Evolutionary conservation across 2,329 filamentous ascomycete genomes (phyloP), one percentile per base, ranked within the genome.

Genomic region (Penicillium sp.): DNA sequence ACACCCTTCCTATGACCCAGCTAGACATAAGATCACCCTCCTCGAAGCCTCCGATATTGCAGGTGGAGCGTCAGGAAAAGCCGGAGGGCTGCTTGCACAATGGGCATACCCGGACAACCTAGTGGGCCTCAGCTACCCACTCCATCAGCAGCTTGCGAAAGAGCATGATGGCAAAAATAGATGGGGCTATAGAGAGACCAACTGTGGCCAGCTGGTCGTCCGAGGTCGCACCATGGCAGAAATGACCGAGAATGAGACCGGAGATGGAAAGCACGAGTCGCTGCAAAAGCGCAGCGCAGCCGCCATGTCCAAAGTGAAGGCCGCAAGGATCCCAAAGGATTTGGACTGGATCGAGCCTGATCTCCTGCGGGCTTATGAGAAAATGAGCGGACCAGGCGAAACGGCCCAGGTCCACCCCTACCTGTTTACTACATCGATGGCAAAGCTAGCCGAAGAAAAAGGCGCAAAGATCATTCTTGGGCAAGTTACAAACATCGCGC

Each of bases 331-430:
- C 1, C 93, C 94, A 0, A 68, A 81, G 14, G 90, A 95, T 60
- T 78, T 97, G 12, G 88, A 96, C 72, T 99, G 92, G 92, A 80
- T 97, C 41, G 84, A 89, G 50, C 76, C 82, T 1, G 84, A 87
- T 4, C 77, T 86, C 2, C 76, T 96, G 22, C 77, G 78, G 51
- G 79, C 80, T 20, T 97, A 96, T 74, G 85, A 90, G 31, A 85
- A 88, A 69, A 97, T 97, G 91, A 91, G 90, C 2, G 87, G 85
- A 2, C 84, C 86, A 0, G 82, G 82, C 1, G 89, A 91, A 58
- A 97, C 94, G 1, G 90, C 94, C 0, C 94, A 99, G 74, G 93
- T 97, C 2, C 93, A 99, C 67, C 94, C 94, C 0, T 89, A 88
- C 58, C 86, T 91, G 43, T 97, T 99, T 69, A 97, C 94, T 0